A percentile compares a stretch with the other conserved stretches of the same genome.
Conservation (phyloP, 1,284 basidiomycete species). For the Ustilago loliicola region DNA sequence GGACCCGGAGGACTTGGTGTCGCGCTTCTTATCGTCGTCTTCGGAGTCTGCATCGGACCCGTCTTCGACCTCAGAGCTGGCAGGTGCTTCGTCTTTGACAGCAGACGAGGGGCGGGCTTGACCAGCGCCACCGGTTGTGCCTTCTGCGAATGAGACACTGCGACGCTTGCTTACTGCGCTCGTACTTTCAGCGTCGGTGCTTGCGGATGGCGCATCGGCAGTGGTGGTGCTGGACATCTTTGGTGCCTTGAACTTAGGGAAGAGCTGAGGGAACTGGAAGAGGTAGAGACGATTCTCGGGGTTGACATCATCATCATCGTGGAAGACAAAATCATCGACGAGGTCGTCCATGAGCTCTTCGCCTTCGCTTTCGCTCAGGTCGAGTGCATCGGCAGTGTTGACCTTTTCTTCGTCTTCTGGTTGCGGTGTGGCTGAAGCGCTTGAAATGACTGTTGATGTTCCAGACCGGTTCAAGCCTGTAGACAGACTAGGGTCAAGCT, state of each 20-base stretch:
- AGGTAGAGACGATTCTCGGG: slow-evolving; percentile 80
- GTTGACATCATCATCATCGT: slow-evolving; percentile 56
- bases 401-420: slow-evolving; percentile 70
- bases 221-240: slow-evolving; percentile 9
- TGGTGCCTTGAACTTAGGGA: slow-evolving; percentile 78
- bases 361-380: slow-evolving; percentile 86
- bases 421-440: slow-evolving; percentile 33
- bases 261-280: slow-evolving; percentile 92
- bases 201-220: slow-evolving; percentile 8
- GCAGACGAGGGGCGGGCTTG: slow-evolving; percentile 15
- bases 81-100: slow-evolving; percentile 15
- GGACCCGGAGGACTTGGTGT: slow-evolving; percentile 2
- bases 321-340: slow-evolving; percentile 79
- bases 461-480: slow-evolving; percentile 3
- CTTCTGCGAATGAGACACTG: slow-evolving; percentile 60
- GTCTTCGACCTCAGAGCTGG: slow-evolving; percentile 33
- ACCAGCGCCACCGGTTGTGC: slow-evolving; percentile 54
- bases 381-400: slow-evolving; percentile 79
- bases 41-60: slow-evolving; percentile 20
- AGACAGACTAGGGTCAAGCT: slow-evolving; percentile 10
- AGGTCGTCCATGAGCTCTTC: slow-evolving; percentile 88
- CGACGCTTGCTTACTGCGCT: slow-evolving; percentile 26
- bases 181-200: neutral
- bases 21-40: slow-evolving; percentile 34
- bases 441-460: slow-evolving; percentile 19